Evolutionary conservation across 768 basidiomycete genomes (phyloP).

Genomic region (Mycena latifolia): DNA sequence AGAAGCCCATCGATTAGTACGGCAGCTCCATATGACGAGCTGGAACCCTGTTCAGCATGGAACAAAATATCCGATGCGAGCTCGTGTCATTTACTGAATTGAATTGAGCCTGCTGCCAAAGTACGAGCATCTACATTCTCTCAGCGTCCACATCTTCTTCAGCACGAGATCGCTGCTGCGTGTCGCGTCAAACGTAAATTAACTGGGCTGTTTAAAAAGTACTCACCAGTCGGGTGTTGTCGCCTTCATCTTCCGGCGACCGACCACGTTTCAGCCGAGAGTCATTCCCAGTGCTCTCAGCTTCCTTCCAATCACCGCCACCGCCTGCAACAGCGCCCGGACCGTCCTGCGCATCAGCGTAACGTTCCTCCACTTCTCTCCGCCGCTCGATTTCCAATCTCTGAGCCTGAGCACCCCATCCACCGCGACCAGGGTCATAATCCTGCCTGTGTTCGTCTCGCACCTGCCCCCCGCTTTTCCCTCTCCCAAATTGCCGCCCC

Average conservation of each 20-base stretch:
- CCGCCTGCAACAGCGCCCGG: constrained; percentile 87
- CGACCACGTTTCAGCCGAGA: constrained; percentile 74
- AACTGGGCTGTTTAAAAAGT: constrained; percentile 8
- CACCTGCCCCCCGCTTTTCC: constrained; percentile 97
- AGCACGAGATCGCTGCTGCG: constrained; percentile 69
- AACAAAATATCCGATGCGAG: constrained; percentile 53
- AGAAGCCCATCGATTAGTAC: constrained; percentile 79
- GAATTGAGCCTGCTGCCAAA: constrained; percentile 10
- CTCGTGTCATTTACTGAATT: constrained; percentile 40
- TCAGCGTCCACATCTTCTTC: constrained; percentile 78
- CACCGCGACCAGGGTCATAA: constrained; percentile 96
- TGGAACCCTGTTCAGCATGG: constrained; percentile 52
- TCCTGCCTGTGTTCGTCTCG: constrained; percentile 97
- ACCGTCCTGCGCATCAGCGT: constrained; percentile 83
- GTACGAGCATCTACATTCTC: constrained; percentile 65
- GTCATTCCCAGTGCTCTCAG: constrained; percentile 55
- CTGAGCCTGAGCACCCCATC: constrained; percentile 93
- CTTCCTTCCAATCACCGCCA: constrained; percentile 88
- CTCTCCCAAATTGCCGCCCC: constrained; percentile 96
- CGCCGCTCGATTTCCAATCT: constrained; percentile 78
- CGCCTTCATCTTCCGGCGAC: constrained; percentile 85
- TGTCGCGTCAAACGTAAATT: constrained; percentile 8
- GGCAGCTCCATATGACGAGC: constrained; percentile 70
- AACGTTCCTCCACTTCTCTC: constrained; percentile 88
- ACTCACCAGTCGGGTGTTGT: constrained; percentile 67